Evolutionary conservation across 139 green algal genomes (phyloP), one percentile per base, ranked within the genome.

Genomic region (Micractinium conductrix): DNA sequence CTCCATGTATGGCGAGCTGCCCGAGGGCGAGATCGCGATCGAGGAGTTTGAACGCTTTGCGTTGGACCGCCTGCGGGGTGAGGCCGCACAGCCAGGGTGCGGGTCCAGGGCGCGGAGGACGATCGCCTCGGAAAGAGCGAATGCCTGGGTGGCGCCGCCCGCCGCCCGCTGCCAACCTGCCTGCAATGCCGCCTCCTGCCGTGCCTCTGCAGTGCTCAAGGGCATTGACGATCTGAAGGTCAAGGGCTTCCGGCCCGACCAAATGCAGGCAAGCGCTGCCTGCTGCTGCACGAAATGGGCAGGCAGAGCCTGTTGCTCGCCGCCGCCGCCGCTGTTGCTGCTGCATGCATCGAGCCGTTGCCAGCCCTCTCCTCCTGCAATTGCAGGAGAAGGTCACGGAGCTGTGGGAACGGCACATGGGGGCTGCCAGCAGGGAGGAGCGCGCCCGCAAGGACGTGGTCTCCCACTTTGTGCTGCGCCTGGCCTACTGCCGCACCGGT

Each of bases 11-110:
- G 53, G 40, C 21, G 83, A 91, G 33, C 78, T 89, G 16, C 96
- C 96, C 0, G 62, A 73, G 0, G 92, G 92, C 0, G 93, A 98
- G 28, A 92, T 98, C 1, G 89, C 90, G 0, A 86, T 99, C 17
- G 97, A 99, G 82, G 95, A 98, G 60, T 98, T 99, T 92, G 97
- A 99, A 81, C 85, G 86, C 60, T 94, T 96, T 70, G 96, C 97
- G 0, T 83, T 99, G 37, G 94, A 98, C 73, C 87, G 97, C 0
- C 85, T 99, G 75, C 80, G 89, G 79, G 94, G 95, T 97, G 68
- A 17, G 88, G 48, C 12, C 1, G 22, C 8, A 0, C 8, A 3
- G 65, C 35, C 21, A 16, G 65, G 33, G 3, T 40, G 33, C 9
- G 33, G 65, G 2, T 44, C 33, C 33, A 26, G n/a, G 33, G 2